Evolutionary conservation across 306 rosid species (phyloP).

Genomic region (Cicer chorassanicum): DNA sequence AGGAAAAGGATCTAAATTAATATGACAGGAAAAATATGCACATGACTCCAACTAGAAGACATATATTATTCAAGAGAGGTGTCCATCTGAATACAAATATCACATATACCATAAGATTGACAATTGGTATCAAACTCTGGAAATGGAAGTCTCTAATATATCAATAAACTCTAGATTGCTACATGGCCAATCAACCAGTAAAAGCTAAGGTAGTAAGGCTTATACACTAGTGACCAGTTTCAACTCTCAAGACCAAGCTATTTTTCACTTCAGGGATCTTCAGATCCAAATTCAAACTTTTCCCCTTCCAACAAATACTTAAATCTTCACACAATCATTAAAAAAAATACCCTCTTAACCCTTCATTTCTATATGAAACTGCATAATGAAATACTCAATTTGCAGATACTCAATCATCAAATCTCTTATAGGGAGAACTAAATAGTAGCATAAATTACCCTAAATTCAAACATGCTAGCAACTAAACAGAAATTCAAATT

Average conservation of each 20-base stretch:
- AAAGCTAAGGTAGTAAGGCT: constrained; percentile 13
- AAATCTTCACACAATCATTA: constrained; percentile 14
- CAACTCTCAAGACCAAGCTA: constrained; percentile 36
- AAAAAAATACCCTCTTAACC: constrained; percentile 10
- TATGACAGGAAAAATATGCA: background rate
- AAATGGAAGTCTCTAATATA: constrained; percentile 34
- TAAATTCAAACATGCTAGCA: constrained; percentile 21
- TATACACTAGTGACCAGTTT: constrained; percentile 11
- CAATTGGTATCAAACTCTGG: constrained; percentile 20
- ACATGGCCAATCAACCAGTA: constrained; percentile 17
- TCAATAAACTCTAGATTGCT: constrained; percentile 2
- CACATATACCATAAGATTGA: constrained; percentile 1
- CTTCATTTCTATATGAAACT: constrained; percentile 33
- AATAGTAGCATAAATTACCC: constrained; percentile 29
- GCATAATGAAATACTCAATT: constrained; percentile 28
- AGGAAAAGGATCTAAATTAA: constrained; percentile 7
- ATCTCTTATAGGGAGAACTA: constrained; percentile 28
- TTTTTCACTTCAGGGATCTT: constrained; percentile 27
- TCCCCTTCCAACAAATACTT: constrained; percentile 16
- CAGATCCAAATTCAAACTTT: constrained; percentile 39
- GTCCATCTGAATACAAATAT: constrained; percentile 27
- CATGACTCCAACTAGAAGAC: background rate
- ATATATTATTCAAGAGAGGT: background rate
- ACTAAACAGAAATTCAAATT: constrained; percentile 38
- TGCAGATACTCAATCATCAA: constrained; percentile 29